Base-by-base conservation (phyloP, 2,329 filamentous ascomycete genomes). In the Dichotomopilus funicola region DNA sequence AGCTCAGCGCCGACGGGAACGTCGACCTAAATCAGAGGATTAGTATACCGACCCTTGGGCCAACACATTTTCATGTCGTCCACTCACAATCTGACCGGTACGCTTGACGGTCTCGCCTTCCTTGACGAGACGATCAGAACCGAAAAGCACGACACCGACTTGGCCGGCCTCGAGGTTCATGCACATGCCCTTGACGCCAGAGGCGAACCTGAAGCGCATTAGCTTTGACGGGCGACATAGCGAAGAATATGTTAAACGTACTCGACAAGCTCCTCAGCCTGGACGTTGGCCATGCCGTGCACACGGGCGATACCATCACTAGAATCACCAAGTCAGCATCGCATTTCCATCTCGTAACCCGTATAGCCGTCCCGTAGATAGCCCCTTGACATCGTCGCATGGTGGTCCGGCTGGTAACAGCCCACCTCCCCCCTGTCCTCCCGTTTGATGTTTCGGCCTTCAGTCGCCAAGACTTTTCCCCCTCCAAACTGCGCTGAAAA, bases 221-320 rank as follows among this genome's bases (percentile, higher is more conserved):
- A 60, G 62, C 59, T 53, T 27, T 27, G 42, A 38, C 48, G 51
- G 44, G 57, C 57, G 49, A 56, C 11, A 36, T 10, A 9, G n/a
- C 13, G 38, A 34, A 55, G 49, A 31, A 8, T 12, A 27, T 47
- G 2, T 12, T 41, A 48, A 27, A 88, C 91, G 71, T 90, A 96
- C 91, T 99, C 94, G 75, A 99, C 94, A 75, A 99, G 88, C 84
- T 99, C 94, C 81, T 99, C 94, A 70, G 94, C 92, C 85, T 99
- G 94, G 80, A 99, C 94, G 77, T 99, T 99, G 88, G 85, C 89
- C 90, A 99, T 91, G 75, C 94, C 94, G 79, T 99, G 91, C 69
- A 99, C 92, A 91, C 94, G 92, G 75, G 94, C 94, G 74, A 99
- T 99, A 95, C 94, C 94, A 82, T 99, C 94, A 94, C 94, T 97